phyloP scores from a whole-genome alignment of 306 rosid species.

The Comarum palustre region DNA sequence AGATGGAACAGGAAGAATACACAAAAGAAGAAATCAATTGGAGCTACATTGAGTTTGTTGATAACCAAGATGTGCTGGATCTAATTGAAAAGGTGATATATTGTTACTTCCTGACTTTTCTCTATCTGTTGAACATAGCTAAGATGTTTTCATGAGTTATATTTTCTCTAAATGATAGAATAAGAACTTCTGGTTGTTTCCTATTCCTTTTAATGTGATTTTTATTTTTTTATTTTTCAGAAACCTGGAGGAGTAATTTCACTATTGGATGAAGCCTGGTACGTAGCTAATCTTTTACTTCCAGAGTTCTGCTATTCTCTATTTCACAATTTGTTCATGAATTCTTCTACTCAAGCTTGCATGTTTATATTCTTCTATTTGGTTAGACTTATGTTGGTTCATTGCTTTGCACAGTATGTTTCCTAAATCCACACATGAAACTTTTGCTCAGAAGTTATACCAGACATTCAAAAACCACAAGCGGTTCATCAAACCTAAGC shows the following conservation, averaged over 20 bases:
- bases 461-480: constrained; percentile 95
- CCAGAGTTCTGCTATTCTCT: background rate
- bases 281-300: constrained; percentile 22
- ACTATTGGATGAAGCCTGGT: constrained; percentile 99
- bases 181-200: background rate
- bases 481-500: constrained; percentile 97
- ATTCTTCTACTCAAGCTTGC: constrained; percentile 17
- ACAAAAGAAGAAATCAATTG: constrained; percentile 93
- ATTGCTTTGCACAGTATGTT: constrained; percentile 79
- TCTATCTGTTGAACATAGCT: background rate
- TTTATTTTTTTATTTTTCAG: constrained; percentile 35
- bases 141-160: background rate
- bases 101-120: constrained; percentile 26
- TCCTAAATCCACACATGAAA: constrained; percentile 99
- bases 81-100: constrained; percentile 81
- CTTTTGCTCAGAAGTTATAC: constrained; percentile 94
- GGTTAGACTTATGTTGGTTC: constrained; percentile 35
- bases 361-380: constrained; percentile 26
- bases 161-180: constrained; percentile 4
- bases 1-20: constrained; percentile 99
- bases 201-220: background rate
- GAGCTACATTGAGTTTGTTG: constrained; percentile 99
- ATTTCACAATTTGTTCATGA: constrained; percentile 14
- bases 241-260: constrained; percentile 99
- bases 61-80: constrained; percentile 98